Evolutionary conservation across 1,139 yeast species (phyloP), one percentile per base, ranked within the genome.

Genomic region (Arxiozyma bovina): DNA sequence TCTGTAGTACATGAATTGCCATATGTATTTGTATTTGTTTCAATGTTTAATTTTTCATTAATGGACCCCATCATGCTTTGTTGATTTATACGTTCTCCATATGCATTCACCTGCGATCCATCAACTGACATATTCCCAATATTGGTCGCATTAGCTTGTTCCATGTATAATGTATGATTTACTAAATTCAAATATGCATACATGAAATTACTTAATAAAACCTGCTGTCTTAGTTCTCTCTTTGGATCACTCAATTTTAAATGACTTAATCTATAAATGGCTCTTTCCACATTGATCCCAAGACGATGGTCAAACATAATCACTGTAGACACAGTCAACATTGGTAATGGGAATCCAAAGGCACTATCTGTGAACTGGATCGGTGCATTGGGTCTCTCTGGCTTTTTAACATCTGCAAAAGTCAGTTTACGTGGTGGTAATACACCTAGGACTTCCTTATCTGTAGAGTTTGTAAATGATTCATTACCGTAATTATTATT

Each of bases 201-300:
- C 99, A 93, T 93, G 78, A 93, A 93, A 69, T 94, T 94, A 55
- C 96, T 88, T 60, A 93, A 73, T 52, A 93, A 71, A 2, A 93
- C 99, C 68, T 93, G 99, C 67, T 94, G 97, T 42, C 91, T 78
- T 57, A 93, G 74, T 21, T 95, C 95, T 55, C 98, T 75, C 66
- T 89, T 87, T 1, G 98, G 94, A 67, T 94, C 95, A 45, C 98
- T 96, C 61, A 93, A 76, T 70, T 93, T 93, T 68, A 93, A 74
- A 70, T 93, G 99, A 47, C 96, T 87, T 57, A 94, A 76, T 56
- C 99, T 76, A 69, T 93, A 93, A 54, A 94, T 87, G 1, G 99
- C 98, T 48, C 99, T 78, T 70, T 94, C 99, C 49, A 93, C 95
- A 68, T 91, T 96, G 49, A 93, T 83, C 0, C 98, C 97, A 69